These are phyloP conservation scores for Artemisia argyi DNA, from an alignment of 129 eudicot species.

Conservation along the genomic window DNA sequence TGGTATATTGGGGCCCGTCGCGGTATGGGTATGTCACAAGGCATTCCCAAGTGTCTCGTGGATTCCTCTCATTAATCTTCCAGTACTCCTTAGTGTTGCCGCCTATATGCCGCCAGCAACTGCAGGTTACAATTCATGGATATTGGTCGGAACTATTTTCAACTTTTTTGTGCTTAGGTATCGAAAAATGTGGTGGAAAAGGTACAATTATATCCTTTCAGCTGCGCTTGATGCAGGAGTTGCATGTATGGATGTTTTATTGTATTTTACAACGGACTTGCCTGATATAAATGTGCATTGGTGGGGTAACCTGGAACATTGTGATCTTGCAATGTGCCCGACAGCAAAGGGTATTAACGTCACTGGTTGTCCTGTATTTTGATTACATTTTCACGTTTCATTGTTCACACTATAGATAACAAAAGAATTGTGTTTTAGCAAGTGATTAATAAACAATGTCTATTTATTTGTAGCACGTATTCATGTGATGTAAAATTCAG, in stretches of 20 bases:
- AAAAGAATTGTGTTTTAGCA: no score
- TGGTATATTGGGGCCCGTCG: conserved; percentile 52
- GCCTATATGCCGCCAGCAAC: conserved; percentile 83
- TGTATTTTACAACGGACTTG: conserved; percentile 52
- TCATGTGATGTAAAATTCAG: conserved; percentile 3
- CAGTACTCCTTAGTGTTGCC: conserved; percentile 77
- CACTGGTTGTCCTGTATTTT: conserved; percentile 63
- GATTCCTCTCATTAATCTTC: conserved; percentile 75
- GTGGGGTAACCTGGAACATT: conserved; percentile 69
- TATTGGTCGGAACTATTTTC: conserved; percentile 64
- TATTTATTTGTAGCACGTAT: conserved; percentile 5
- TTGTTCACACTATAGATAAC: neutral
- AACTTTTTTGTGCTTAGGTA: conserved; percentile 70
- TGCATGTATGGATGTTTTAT: conserved; percentile 82
- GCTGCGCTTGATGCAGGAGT: conserved; percentile 89
- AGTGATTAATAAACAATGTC: neutral
- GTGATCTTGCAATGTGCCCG: conserved; percentile 61
- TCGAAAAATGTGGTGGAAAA: conserved; percentile 77
- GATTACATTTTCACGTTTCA: conserved; percentile 1
- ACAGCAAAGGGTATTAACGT: conserved; percentile 55
- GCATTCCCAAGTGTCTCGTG: conserved; percentile 57
- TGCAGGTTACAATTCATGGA: conserved; percentile 69
- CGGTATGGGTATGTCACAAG: conserved; percentile 63
- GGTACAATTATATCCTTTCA: conserved; percentile 80
- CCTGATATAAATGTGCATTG: conserved; percentile 39